Conservation (phyloP, 441 rosid genomes). For the Mallotus japonicus region DNA sequence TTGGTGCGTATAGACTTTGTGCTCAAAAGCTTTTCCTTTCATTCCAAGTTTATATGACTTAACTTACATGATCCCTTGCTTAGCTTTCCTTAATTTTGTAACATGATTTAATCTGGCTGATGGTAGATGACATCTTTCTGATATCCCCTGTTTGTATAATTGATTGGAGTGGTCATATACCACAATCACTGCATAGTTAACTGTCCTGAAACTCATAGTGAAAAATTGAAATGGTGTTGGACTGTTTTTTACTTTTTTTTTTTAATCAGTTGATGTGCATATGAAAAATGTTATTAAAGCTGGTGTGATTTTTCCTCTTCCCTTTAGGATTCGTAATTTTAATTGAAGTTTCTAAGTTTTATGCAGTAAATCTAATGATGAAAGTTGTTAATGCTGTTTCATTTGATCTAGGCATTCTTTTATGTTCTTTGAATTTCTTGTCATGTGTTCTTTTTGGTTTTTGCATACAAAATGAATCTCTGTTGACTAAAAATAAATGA, state of each 20-base stretch:
- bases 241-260: neutral
- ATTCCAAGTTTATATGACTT: neutral
- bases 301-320: neutral
- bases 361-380: neutral
- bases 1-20: constrained; percentile 53
- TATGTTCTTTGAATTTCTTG: neutral
- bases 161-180: neutral
- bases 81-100: neutral
- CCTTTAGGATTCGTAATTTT: neutral
- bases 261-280: neutral
- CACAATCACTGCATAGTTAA: neutral
- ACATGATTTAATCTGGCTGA: neutral
- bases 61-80: neutral
- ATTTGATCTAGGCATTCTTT: neutral
- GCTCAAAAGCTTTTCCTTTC: neutral
- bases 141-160: neutral
- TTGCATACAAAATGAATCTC: neutral
- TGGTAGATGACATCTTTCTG: neutral
- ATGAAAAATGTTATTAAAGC: neutral
- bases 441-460: neutral
- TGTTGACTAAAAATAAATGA: neutral
- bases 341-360: neutral
- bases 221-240: neutral
- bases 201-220: neutral
- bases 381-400: neutral